A percentile compares a stretch with the other conserved stretches of the same genome.
These are phyloP conservation scores for Tuber borchii DNA, from an alignment of 495 filamentous ascomycete species.

Conservation along the genomic window DNA sequence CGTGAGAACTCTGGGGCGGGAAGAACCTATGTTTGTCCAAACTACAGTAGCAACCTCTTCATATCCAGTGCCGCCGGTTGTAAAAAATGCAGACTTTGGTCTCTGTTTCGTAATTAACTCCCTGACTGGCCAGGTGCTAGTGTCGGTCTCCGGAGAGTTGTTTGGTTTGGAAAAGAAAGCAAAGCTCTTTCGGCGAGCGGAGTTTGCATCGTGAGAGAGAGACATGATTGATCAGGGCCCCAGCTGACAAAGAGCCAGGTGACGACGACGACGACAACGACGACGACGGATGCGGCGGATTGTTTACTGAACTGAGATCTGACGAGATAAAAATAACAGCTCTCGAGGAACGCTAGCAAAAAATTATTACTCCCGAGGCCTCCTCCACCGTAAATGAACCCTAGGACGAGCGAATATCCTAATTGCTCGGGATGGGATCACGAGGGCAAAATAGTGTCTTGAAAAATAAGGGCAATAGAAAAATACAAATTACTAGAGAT, in stretches of 20 bases:
- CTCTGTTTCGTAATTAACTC: slow-evolving; percentile 31
- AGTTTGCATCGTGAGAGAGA: slow-evolving; percentile 28
- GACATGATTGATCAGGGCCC: slow-evolving; percentile 21
- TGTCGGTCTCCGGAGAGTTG: slow-evolving; percentile 31
- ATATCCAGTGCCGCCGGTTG: slow-evolving; percentile 22
- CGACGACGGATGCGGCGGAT: slow-evolving; percentile 18
- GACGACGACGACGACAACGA: slow-evolving; percentile 1
- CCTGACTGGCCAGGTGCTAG: slow-evolving; percentile 21
- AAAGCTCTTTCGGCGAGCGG: slow-evolving; percentile 40
- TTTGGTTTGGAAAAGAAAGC: slow-evolving; percentile 38
- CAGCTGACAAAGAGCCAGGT: slow-evolving; percentile 22
- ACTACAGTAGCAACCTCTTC: slow-evolving; percentile 36
- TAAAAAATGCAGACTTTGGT: slow-evolving; percentile 39
- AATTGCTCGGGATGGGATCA: slow-evolving; percentile 9
- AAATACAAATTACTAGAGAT: not conserved
- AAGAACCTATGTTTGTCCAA: slow-evolving; percentile 22
- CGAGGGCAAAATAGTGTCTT: slow-evolving; percentile 3
- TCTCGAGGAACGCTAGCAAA: slow-evolving; percentile 2
- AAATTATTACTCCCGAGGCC: too few relatives aligned
- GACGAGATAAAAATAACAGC: slow-evolving; percentile 20
- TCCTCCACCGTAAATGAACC: too few relatives aligned
- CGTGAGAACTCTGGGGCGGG: slow-evolving; percentile 34
- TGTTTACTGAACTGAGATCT: slow-evolving; percentile 21
- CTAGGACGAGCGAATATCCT: too few relatives aligned
- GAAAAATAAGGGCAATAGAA: slow-evolving; percentile 6